These are phyloP conservation scores for Flaveria bidentis DNA, from an alignment of 129 eudicot genomes.

Conservation along the genomic window DNA sequence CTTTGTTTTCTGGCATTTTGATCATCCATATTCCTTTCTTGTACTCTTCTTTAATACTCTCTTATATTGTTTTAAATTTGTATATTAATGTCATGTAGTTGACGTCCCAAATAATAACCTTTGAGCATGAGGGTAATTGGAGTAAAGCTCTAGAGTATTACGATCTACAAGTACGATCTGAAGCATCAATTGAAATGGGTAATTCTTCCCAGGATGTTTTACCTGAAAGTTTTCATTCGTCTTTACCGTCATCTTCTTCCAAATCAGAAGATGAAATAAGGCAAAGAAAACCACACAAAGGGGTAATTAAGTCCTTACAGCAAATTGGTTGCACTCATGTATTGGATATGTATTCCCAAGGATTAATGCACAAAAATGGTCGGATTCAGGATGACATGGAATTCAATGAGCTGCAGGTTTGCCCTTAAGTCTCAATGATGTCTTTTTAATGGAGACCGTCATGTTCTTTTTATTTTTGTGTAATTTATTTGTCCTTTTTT, in stretches of 20 bases:
- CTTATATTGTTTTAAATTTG: constrained; percentile 5
- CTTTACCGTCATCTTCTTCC: constrained; percentile 34
- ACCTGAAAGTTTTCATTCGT: constrained; percentile 34
- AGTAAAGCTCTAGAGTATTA: constrained; percentile 96
- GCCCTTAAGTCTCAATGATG: constrained; percentile 10
- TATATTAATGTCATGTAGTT: constrained; percentile 47
- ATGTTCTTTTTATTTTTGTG: not conserved
- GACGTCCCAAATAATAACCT: constrained; percentile 83
- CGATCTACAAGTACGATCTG: constrained; percentile 80
- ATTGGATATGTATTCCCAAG: constrained; percentile 90
- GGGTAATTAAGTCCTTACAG: constrained; percentile 87
- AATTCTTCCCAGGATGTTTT: constrained; percentile 28
- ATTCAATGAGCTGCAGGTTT: constrained; percentile 92
- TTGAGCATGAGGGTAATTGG: constrained; percentile 99
- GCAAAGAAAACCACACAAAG: constrained; percentile 77
- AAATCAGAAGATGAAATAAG: constrained; percentile 46
- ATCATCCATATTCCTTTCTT: constrained; percentile 7
- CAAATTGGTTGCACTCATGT: constrained; percentile 93
- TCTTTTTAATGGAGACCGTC: not conserved
- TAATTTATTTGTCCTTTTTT: constrained; percentile 11
- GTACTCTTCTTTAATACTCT: constrained; percentile 1
- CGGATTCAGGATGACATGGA: constrained; percentile 81
- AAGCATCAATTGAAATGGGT: constrained; percentile 40
- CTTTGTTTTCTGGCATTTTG: not conserved
- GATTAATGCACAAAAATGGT: constrained; percentile 69